Evolutionary conservation across 2,329 filamentous ascomycete species (phyloP).

Genomic region (Colletotrichum sp.): DNA sequence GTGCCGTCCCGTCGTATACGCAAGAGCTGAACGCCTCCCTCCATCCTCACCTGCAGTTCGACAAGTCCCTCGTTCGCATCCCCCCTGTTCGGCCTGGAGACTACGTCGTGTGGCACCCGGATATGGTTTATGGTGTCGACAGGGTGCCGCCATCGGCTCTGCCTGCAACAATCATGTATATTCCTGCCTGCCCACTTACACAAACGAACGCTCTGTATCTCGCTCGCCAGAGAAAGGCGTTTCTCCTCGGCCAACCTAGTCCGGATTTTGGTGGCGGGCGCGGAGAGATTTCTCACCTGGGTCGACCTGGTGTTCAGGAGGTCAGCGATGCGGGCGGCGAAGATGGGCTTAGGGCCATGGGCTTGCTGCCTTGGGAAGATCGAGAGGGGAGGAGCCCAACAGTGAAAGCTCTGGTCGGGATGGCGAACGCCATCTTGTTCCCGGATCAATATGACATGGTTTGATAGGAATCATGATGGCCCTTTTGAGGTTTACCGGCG

Average conservation of each 20-base stretch:
- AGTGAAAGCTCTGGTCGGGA: slow-evolving; percentile 38
- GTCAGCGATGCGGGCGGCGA: slow-evolving; percentile 44
- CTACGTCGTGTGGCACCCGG: slow-evolving; percentile 78
- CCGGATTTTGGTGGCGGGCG: slow-evolving; percentile 42
- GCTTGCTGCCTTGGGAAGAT: slow-evolving; percentile 45
- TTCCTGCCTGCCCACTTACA: slow-evolving; percentile 51
- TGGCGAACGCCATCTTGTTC: slow-evolving; percentile 46
- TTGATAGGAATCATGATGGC: not conserved
- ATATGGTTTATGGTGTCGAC: slow-evolving; percentile 75
- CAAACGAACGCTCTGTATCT: slow-evolving; percentile 64
- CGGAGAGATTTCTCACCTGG: slow-evolving; percentile 37
- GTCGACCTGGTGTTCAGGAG: slow-evolving; percentile 39
- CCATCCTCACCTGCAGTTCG: slow-evolving; percentile 75
- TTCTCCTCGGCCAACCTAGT: slow-evolving; percentile 44
- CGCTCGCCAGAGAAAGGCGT: slow-evolving; percentile 55
- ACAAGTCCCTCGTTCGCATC: slow-evolving; percentile 72
- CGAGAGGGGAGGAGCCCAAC: slow-evolving; percentile 34
- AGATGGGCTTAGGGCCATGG: slow-evolving; percentile 45
- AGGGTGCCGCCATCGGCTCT: slow-evolving; percentile 26
- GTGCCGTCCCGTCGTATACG: slow-evolving; percentile 70
- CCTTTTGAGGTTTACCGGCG: not conserved
- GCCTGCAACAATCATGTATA: slow-evolving; percentile 38
- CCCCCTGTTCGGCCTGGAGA: slow-evolving; percentile 75
- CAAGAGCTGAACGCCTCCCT: slow-evolving; percentile 73
- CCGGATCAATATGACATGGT: slow-evolving; percentile 40